Base-by-base conservation (phyloP, 345 rosid genomes). In the Murraya koenigii region DNA sequence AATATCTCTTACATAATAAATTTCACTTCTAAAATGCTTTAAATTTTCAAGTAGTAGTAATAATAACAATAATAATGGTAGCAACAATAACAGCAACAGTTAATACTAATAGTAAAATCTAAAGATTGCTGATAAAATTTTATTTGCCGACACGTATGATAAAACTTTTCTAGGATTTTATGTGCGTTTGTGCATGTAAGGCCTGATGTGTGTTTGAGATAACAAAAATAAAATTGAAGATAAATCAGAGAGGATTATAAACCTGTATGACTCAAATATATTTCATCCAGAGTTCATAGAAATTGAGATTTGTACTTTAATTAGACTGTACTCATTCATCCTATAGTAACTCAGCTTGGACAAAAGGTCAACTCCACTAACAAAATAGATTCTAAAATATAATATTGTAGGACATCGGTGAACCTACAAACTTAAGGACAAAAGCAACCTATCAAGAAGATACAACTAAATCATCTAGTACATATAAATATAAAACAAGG, bases 31-130 rank as follows among this genome's bases (percentile, higher is more conserved):
- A 39, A 39, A 39, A 9, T 39, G 9, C 47, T 39, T 39, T 30
- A 30, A 30, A 30, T 41, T 39, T 39, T 39, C 13, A 39, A 39
- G 1, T 9, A 39, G 44, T 0, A 2, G 44, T 39, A 9, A 39
- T 2, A 39, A 8, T 39, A 39, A 2, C 1, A 36, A 1, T 7
- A 7, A 7, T 0, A 1, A 6, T 6, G 1, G 9, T 2, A 1
- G 39, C 9, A 1, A 9, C 8, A 7, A 13, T 3, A 39, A 13
- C 13, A 39, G 9, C 44, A 9, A 2, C 44, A 39, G 32, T 30
- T 2, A 30, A 30, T 2, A 39, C 2, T 39, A 39, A 39, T 9
- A 2, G 13, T 9, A 39, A 39, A 39, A 39, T 39, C 44, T 8
- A 0, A 39, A 39, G 44, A 9, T 39, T 39, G 13, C 44, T 39